Evolutionary conservation across 2,329 filamentous ascomycete genomes (phyloP).

Genomic region (Ophiocordyceps camponoti-rufipedis): DNA sequence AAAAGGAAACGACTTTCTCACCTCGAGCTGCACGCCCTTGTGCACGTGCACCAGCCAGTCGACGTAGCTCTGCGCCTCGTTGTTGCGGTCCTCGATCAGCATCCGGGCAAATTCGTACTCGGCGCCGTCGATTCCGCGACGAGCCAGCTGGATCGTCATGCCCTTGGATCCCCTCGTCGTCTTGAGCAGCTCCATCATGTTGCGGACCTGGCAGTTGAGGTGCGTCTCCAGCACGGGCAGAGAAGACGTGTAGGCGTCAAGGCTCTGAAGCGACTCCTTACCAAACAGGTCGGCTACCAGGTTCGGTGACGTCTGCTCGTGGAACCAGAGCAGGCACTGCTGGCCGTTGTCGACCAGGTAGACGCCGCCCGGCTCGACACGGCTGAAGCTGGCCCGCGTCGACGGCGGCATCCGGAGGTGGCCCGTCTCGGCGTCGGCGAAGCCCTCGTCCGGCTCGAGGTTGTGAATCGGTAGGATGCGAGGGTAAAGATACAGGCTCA

Average conservation of each 20-base stretch:
- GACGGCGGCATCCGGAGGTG: slow-evolving; percentile 70
- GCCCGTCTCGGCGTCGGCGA: slow-evolving; percentile 71
- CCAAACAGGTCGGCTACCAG: slow-evolving; percentile 80
- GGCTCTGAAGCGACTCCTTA: slow-evolving; percentile 45
- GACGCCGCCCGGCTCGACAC: slow-evolving; percentile 80
- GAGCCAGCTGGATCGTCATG: slow-evolving; percentile 71
- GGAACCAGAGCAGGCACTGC: slow-evolving; percentile 79
- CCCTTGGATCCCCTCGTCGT: slow-evolving; percentile 71
- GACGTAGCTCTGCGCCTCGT: slow-evolving; percentile 94
- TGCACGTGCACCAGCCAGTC: slow-evolving; percentile 97
- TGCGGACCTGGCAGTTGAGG: slow-evolving; percentile 85
- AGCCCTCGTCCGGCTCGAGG: slow-evolving; percentile 72
- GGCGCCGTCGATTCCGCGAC: slow-evolving; percentile 83
- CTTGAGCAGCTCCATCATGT: slow-evolving; percentile 75
- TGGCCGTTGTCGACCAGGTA: slow-evolving; percentile 96
- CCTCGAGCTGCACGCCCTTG: slow-evolving; percentile 80
- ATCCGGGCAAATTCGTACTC: slow-evolving; percentile 92
- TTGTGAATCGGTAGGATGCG: slow-evolving; percentile 87
- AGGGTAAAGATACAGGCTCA: slow-evolving; percentile 87
- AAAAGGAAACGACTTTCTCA: slow-evolving; percentile 17
- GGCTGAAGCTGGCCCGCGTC: slow-evolving; percentile 67
- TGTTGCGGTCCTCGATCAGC: slow-evolving; percentile 87
- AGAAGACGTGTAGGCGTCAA: slow-evolving; percentile 66
- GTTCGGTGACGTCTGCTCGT: slow-evolving; percentile 81
- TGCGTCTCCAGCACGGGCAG: slow-evolving; percentile 79